These are phyloP conservation scores for Monilinia polystroma DNA, from an alignment of 2,329 filamentous ascomycete species.

Conservation along the genomic window DNA sequence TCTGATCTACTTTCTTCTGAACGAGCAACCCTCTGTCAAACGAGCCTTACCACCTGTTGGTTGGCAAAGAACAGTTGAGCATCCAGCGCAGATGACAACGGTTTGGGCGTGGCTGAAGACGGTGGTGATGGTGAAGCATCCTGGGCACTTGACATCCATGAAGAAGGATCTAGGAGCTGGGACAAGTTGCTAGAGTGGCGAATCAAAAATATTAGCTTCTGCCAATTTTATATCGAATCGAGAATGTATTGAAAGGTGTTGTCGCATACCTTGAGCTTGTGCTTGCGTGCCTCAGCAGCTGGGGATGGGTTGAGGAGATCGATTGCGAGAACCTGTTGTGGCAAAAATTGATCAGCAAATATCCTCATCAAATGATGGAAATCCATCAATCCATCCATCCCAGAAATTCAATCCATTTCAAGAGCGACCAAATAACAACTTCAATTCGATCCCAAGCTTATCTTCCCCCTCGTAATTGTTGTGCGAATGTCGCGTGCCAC, in stretches of 20 bases:
- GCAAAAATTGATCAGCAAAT: constrained; percentile 49
- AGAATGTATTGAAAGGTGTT: constrained; percentile 5
- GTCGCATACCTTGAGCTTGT: constrained; percentile 96
- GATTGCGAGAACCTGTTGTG: constrained; percentile 93
- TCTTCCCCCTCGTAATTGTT: constrained; percentile 23
- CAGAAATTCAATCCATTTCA: constrained; percentile 7
- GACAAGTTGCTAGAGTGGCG: constrained; percentile 71
- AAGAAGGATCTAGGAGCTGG: constrained; percentile 98
- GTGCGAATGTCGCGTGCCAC: constrained; percentile 37
- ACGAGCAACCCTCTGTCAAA: constrained; percentile 99
- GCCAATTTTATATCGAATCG: neutral
- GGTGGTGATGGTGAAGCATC: constrained; percentile 99
- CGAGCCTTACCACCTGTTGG: constrained; percentile 98
- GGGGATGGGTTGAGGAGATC: constrained; percentile 99
- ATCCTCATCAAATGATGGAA: constrained; percentile 27
- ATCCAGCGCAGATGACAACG: constrained; percentile 99
- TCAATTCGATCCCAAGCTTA: constrained; percentile 17
- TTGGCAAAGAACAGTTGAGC: constrained; percentile 99
- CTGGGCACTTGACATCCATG: constrained; percentile 99
- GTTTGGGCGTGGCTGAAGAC: constrained; percentile 99
- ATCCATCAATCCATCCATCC: constrained; percentile 34
- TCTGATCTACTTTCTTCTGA: constrained; percentile 96
- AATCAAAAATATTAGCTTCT: constrained; percentile 22
- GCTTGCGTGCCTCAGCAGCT: constrained; percentile 98
- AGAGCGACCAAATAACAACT: constrained; percentile 23